These are phyloP conservation scores for Cutaneotrichosporon cavernicola DNA, from an alignment of 1,284 basidiomycete species.

Conservation along the genomic window DNA sequence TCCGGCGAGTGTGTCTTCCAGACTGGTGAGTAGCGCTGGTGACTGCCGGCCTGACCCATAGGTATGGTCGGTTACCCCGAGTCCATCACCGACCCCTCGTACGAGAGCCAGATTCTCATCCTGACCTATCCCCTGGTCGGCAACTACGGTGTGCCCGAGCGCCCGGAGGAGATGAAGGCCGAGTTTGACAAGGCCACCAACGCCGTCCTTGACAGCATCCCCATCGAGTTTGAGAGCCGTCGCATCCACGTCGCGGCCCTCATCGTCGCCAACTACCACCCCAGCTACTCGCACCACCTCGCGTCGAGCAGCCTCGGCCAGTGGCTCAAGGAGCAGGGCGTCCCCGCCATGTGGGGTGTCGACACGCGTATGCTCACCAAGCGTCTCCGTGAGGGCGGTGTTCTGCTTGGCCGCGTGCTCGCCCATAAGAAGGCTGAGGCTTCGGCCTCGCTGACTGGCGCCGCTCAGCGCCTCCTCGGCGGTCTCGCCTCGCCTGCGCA, in stretches of 20 bases:
- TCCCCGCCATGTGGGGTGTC: slow-evolving; percentile 94
- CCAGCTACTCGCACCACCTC: slow-evolving; percentile 93
- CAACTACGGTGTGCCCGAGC: slow-evolving; percentile 96
- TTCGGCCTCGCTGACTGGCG: slow-evolving; percentile 43
- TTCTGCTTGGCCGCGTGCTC: slow-evolving; percentile 81
- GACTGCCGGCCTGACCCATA: slow-evolving; percentile 46
- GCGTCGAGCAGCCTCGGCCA: slow-evolving; percentile 81
- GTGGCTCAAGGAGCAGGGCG: slow-evolving; percentile 93
- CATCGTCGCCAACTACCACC: slow-evolving; percentile 90
- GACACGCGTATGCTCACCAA: slow-evolving; percentile 98
- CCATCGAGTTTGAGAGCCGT: slow-evolving; percentile 85
- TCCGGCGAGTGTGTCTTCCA: slow-evolving; percentile 99
- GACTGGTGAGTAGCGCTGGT: slow-evolving; percentile 69
- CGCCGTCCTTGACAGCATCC: slow-evolving; percentile 62
- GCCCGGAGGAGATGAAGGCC: slow-evolving; percentile 55
- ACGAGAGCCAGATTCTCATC: slow-evolving; percentile 96
- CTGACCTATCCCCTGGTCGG: slow-evolving; percentile 96
- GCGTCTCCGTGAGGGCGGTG: slow-evolving; percentile 90
- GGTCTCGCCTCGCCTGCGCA: slow-evolving; percentile 29
- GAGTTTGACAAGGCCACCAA: slow-evolving; percentile 48
- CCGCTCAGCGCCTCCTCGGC: slow-evolving; percentile 51
- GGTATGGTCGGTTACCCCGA: slow-evolving; percentile 99
- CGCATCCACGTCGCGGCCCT: slow-evolving; percentile 91
- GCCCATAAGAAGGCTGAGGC: slow-evolving; percentile 55
- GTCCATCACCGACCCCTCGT: slow-evolving; percentile 97